Conservation (phyloP, 164 flowering plant species). For the Dillenia turbinata region DNA sequence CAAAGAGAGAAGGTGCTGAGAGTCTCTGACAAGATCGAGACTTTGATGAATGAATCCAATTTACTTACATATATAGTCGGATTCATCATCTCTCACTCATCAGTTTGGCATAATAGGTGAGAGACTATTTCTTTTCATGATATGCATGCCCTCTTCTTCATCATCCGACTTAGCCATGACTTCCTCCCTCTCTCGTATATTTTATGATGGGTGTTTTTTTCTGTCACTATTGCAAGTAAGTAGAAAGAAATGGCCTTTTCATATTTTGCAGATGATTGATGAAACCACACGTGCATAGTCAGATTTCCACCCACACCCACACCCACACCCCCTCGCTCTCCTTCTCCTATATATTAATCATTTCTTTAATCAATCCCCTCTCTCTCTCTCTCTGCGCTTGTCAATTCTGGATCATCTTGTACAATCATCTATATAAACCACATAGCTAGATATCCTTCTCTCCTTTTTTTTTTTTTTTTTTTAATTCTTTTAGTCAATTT, state of each 20-base stretch:
- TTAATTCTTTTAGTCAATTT: neutral
- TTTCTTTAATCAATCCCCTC: slow-evolving; percentile 19
- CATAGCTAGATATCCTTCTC: slow-evolving; percentile 3
- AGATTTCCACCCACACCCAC: slow-evolving; percentile 33
- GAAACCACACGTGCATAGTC: slow-evolving; percentile 44
- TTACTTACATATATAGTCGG: too few relatives aligned
- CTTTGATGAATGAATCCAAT: too few relatives aligned
- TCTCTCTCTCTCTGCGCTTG: neutral
- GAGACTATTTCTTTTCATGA: too few relatives aligned
- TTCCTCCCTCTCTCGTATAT: slow-evolving; percentile 19
- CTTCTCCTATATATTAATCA: slow-evolving; percentile 21
- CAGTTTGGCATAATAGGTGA: too few relatives aligned
- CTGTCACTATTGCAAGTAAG: slow-evolving; percentile 19
- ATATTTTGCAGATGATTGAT: slow-evolving; percentile 37
- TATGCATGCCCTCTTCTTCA: too few relatives aligned
- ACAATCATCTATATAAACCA: slow-evolving; percentile 2
- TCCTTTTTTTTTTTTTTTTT: slow-evolving; percentile 9
- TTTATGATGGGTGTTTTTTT: slow-evolving; percentile 27
- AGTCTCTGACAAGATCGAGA: too few relatives aligned
- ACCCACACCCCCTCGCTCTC: slow-evolving; percentile 9
- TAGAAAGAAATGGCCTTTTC: slow-evolving; percentile 6
- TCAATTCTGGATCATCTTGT: too few relatives aligned
- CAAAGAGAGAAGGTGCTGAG: too few relatives aligned
- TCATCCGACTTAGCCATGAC: too few relatives aligned
- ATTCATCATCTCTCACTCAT: too few relatives aligned